Percentiles rank a stretch among this genome's conserved stretches.
These are phyloP conservation scores for Trametes coccinea DNA, from an alignment of 768 basidiomycete genomes.

Conservation along the genomic window DNA sequence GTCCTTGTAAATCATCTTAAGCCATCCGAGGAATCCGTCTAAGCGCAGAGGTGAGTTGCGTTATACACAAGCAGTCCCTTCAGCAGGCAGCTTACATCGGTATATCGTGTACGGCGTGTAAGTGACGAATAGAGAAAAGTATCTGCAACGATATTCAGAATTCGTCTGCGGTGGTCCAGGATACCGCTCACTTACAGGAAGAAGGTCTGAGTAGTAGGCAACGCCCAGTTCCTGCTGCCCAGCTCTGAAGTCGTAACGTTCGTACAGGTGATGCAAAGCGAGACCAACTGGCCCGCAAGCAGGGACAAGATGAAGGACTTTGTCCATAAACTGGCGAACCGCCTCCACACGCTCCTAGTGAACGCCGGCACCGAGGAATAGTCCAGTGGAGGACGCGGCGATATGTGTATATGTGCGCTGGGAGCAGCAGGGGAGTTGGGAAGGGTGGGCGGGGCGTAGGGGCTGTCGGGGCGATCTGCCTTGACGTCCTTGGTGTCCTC, in stretches of 20 bases:
- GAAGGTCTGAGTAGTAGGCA: conserved; percentile 81
- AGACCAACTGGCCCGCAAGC: conserved; percentile 79
- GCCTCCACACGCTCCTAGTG: conserved; percentile 48
- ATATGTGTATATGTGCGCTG: neutral
- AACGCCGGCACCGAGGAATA: conserved; percentile 64
- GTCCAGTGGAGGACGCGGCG: conserved; percentile 58
- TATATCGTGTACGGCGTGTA: conserved; percentile 93
- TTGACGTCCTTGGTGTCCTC: conserved; percentile 13
- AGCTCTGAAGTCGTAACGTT: conserved; percentile 86
- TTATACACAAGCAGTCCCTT: neutral
- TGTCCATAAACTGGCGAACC: conserved; percentile 81
- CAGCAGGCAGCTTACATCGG: conserved; percentile 54
- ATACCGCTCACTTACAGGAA: conserved; percentile 61
- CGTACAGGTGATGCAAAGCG: conserved; percentile 86
- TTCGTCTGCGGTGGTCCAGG: neutral
- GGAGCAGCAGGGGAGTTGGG: conserved; percentile 4
- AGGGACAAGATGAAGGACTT: conserved; percentile 67
- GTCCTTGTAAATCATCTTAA: conserved; percentile 65
- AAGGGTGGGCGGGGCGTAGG: neutral
- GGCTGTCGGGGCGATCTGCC: conserved; percentile 4
- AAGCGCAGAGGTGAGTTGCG: neutral
- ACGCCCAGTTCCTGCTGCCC: conserved; percentile 61
- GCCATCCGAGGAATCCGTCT: conserved; percentile 89
- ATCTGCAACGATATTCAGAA: conserved; percentile 43
- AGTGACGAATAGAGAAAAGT: conserved; percentile 69